Base-by-base conservation (phyloP, 2,329 filamentous ascomycete species). In the Lecanicillium sp. region DNA sequence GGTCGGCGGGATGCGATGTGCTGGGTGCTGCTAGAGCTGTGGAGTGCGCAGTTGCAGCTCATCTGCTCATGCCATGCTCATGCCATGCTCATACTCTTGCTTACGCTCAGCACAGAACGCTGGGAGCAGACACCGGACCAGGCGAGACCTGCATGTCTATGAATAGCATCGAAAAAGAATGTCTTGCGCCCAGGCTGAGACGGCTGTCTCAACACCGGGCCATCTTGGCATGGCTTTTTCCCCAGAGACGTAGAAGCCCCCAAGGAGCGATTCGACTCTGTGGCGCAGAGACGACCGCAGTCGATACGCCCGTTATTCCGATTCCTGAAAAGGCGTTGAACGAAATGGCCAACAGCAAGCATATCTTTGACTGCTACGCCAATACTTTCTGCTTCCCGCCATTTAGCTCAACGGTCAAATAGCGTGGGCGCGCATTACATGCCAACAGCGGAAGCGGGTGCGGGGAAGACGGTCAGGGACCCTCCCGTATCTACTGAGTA, bases 111-210 rank as follows among this genome's bases (percentile, higher is more conserved):
- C n/a, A n/a, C n/a, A n/a, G n/a, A n/a, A n/a, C n/a, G n/a, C n/a
- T n/a, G n/a, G n/a, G n/a, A n/a, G n/a, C n/a, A n/a, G n/a, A n/a
- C n/a, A n/a, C n/a, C 26, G 26, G 26, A 12, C 26, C 26, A 29
- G 15, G 19, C 35, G 19, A 12, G 35, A 10, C 39, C 24, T 48
- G 39, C 46, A 48, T 43, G 30, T 49, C 40, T 49, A 49, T 44
- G 32, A 49, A 49, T 49, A 49, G 47, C 47, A 27, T 24, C 40
- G 35, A 38, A 10, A 17, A 30, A 21, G 9, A 29, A 27, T 38
- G 38, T 48, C 46, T 48, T 15, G 38, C 12, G 29, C 20, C 23
- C 17, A n/a, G 27, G 26, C 29, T 41, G 17, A 15, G 37, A 42
- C 32, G 21, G n/a, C 4, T 33, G 38, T 48, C 44, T 47, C 38